phyloP scores from a whole-genome alignment of 495 filamentous ascomycete genomes.

The Annulohypoxylon bovei region DNA sequence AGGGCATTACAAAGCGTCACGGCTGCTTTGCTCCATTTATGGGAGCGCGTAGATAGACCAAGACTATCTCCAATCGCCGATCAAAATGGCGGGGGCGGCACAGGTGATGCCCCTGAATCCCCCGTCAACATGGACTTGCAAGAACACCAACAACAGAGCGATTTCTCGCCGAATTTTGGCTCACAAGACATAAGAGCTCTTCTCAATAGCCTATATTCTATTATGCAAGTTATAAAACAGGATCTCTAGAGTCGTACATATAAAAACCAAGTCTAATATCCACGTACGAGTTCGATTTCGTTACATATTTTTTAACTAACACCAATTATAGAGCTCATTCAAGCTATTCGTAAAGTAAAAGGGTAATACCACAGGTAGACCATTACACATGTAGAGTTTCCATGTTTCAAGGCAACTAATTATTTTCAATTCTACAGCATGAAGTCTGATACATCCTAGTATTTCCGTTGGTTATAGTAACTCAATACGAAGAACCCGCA shows the following conservation, averaged over 20 bases:
- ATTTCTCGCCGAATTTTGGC: background rate
- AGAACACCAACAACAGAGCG: background rate
- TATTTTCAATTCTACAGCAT: no score
- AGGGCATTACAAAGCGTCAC: background rate
- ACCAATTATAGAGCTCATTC: no score
- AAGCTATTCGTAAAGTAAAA: no score
- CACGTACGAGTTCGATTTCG: background rate
- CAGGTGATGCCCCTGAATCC: background rate
- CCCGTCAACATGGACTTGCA: background rate
- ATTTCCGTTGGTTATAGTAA: no score
- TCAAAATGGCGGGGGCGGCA: background rate
- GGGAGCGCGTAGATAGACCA: background rate
- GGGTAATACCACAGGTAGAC: no score
- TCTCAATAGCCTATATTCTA: background rate
- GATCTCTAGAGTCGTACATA: background rate
- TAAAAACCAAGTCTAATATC: background rate
- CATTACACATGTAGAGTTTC: no score
- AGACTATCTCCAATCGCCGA: background rate
- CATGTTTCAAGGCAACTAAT: no score
- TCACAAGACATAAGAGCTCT: constrained; percentile 3
- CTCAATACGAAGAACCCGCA: no score
- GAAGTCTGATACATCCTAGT: background rate
- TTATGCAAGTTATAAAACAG: constrained; percentile 1
- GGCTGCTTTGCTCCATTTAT: background rate
- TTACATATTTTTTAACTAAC: no score